phyloP scores from a whole-genome alignment of 768 basidiomycete genomes.

The Kwoniella botswanensis region DNA sequence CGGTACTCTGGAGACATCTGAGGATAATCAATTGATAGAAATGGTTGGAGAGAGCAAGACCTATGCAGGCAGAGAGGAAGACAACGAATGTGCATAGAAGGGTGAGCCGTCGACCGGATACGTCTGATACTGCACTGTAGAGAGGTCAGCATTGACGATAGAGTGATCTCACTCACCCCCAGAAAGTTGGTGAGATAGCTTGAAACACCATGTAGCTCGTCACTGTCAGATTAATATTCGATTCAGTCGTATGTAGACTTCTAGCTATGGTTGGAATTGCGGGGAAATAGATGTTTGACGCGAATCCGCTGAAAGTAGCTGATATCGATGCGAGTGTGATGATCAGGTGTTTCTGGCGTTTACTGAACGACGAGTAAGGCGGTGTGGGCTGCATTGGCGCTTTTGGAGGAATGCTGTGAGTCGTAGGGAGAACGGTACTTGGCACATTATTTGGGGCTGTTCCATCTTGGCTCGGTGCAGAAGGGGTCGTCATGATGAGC shows the following conservation, averaged over 20 bases:
- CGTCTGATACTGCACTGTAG: constrained; percentile 61
- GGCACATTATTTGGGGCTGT: no score
- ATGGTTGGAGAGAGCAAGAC: constrained; percentile 64
- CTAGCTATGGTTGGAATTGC: constrained; percentile 71
- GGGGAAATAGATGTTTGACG: constrained; percentile 79
- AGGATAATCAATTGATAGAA: constrained; percentile 80
- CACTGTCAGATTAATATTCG: constrained; percentile 79
- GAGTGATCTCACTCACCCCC: constrained; percentile 68
- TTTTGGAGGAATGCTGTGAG: not conserved
- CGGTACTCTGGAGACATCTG: constrained; percentile 67
- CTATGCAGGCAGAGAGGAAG: constrained; percentile 70
- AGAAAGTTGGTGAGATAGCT: constrained; percentile 62
- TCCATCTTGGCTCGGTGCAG: no score
- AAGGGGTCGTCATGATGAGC: no score
- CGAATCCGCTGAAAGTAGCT: constrained; percentile 59
- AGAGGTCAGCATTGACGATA: constrained; percentile 1
- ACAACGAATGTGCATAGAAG: constrained; percentile 59
- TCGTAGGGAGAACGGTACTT: no score
- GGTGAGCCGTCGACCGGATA: constrained; percentile 37
- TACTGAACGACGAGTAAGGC: constrained; percentile 10
- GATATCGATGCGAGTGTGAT: constrained; percentile 41
- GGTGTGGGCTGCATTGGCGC: not conserved
- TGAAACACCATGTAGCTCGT: constrained; percentile 60
- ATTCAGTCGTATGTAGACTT: constrained; percentile 69
- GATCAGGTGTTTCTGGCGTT: constrained; percentile 19